Conservation (phyloP, 495 filamentous ascomycete species). For the Penicillium odoratum region DNA sequence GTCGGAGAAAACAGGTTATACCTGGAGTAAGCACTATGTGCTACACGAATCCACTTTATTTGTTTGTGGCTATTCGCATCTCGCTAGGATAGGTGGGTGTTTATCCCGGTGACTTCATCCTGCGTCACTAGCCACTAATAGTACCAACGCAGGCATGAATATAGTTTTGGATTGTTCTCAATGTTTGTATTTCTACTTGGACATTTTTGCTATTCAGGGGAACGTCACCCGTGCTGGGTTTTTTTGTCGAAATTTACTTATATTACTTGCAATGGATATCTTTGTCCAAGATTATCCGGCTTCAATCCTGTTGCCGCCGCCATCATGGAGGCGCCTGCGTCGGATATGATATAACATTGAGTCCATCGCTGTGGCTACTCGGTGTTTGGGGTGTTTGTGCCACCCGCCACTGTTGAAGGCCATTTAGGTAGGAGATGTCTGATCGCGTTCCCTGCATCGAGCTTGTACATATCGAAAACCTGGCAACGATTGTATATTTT, state of each 20-base stretch:
- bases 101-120: slow-evolving; percentile 1
- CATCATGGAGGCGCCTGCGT: neutral
- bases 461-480: slow-evolving; percentile 1
- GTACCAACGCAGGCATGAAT: neutral
- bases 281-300: neutral
- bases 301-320: neutral
- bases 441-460: neutral
- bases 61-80: neutral
- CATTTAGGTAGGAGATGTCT: slow-evolving; percentile 3
- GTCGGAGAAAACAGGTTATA: neutral
- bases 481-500: neutral
- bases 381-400: neutral
- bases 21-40: neutral
- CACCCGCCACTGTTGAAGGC: slow-evolving; percentile 5
- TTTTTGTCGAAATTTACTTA: neutral
- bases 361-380: slow-evolving; percentile 2
- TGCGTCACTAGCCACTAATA: slow-evolving; percentile 1
- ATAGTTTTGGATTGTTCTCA: neutral
- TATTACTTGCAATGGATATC: neutral
- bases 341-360: slow-evolving; percentile 9
- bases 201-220: neutral
- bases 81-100: neutral
- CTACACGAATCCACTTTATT: neutral
- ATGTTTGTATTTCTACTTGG: neutral
- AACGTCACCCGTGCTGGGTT: neutral